phyloP scores from a whole-genome alignment of 345 rosid genomes.

The Eucalyptus tenuipes region DNA sequence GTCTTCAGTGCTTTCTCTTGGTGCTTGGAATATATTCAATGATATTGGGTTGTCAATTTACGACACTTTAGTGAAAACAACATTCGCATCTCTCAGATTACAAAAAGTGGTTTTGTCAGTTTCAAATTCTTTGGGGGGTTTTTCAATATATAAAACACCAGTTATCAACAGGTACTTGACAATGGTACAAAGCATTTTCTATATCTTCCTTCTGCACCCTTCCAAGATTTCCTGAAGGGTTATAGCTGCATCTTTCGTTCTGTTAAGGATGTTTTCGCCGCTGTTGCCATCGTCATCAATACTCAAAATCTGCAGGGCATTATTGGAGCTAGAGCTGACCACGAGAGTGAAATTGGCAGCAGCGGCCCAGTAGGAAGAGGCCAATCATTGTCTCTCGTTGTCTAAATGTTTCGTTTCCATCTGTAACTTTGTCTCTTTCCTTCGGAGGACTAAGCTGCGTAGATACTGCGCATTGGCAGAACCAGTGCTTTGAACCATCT shows the following conservation, averaged over 20 bases:
- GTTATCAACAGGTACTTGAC: slow-evolving; percentile 44
- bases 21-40: no score
- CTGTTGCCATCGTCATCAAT: slow-evolving; percentile 42
- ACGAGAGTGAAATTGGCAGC: slow-evolving; percentile 28
- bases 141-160: slow-evolving; percentile 18
- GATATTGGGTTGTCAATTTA: no score
- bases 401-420: not conserved
- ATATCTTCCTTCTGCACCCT: slow-evolving; percentile 63
- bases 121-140: no score
- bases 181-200: slow-evolving; percentile 29
- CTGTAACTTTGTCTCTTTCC: slow-evolving; percentile 2
- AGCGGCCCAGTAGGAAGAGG: slow-evolving; percentile 75
- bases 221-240: slow-evolving; percentile 64
- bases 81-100: no score
- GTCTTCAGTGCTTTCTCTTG: no score
- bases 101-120: no score
- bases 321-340: slow-evolving; percentile 54
- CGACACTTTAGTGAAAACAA: no score
- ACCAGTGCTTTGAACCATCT: slow-evolving; percentile 73
- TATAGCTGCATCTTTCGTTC: slow-evolving; percentile 36
- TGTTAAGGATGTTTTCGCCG: slow-evolving; percentile 39
- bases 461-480: slow-evolving; percentile 60
- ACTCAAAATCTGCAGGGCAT: slow-evolving; percentile 46
- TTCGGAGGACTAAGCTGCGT: slow-evolving; percentile 33
- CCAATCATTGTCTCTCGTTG: slow-evolving; percentile 16